These are phyloP conservation scores for Magnolia sinica DNA, from an alignment of 164 flowering plant species.

Conservation along the genomic window DNA sequence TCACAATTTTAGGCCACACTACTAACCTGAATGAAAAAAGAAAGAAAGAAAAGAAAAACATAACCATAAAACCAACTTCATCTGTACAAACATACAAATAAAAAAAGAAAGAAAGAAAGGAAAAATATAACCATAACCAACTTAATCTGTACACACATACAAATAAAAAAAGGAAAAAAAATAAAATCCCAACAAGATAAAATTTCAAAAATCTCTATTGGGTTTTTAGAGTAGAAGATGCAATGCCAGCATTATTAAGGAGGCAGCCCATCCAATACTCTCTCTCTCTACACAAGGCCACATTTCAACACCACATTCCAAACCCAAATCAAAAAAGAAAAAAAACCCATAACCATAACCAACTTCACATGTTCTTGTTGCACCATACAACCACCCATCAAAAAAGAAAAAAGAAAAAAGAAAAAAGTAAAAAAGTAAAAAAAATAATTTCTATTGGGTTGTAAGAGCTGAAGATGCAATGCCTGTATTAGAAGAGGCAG, in stretches of 20 bases:
- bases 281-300: background rate
- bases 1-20: too few species aligned
- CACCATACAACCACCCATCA: background rate
- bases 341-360: background rate
- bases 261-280: background rate
- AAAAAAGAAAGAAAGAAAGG: background rate
- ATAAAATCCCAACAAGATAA: background rate
- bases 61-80: too few species aligned
- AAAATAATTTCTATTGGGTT: background rate
- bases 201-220: background rate
- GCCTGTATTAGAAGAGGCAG: conserved; percentile 4
- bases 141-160: too few species aligned
- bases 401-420: background rate
- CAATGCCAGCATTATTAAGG: background rate
- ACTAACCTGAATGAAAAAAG: too few species aligned
- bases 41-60: too few species aligned
- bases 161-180: too few species aligned
- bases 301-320: background rate
- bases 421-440: background rate
- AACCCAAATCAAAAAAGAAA: too few species aligned
- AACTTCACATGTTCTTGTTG: background rate
- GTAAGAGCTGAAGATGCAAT: conserved; percentile 11
- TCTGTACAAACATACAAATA: background rate
- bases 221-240: background rate
- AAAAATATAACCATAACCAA: background rate